Evolutionary conservation across 805 yeast species (phyloP), one percentile per base, ranked within the genome.

Genomic region (Candida oleophila): DNA sequence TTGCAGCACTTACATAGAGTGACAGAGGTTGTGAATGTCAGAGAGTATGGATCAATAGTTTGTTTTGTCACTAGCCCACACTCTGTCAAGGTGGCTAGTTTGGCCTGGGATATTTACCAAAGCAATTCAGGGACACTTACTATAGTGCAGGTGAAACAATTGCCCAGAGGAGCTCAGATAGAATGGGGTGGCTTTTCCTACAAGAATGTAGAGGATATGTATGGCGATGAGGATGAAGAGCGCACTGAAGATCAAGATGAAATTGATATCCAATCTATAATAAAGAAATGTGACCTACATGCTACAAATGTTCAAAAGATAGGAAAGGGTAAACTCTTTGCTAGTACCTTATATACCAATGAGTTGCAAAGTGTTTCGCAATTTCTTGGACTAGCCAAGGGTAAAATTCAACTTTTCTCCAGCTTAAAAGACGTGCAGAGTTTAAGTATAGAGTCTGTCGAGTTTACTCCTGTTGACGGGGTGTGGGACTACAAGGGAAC

Each of bases 181-280:
- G 96, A 89, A 66, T 87, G 95, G 92, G 80, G 84, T 33, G 95
- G 92, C 1, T 49, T 78, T 3, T 63, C 81, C 3, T 80, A 73
- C 49, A 74, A 76, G 46, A 66, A 68, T 22, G 51, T 59, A 2
- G 50, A 52, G 15, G 65, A 56, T 2, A 54, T 71, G 55, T 69
- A 73, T 43, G 77, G 69, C 3, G 73, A 73, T 36, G 68, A 68
- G n/a, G 73, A 71, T 38, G 77, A 68, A 33, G 75, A 71, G 2
- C 75, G 66, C 5, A 22, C 20, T 15, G 30, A 40, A 38, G 30
- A 25, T 11, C 5, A 25, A 25, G 11, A 7, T 25, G 47, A 16
- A 50, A 47, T 2, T 32, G 38, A 20, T n/a, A 36, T 18, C 14
- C 49, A 39, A 11, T 42, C 40, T 20, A 19, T n/a, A 9, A 19